A percentile compares a stretch with the other conserved stretches of the same genome.
These are phyloP conservation scores for Piloderma croceum DNA, from an alignment of 768 basidiomycete genomes.

Conservation along the genomic window DNA sequence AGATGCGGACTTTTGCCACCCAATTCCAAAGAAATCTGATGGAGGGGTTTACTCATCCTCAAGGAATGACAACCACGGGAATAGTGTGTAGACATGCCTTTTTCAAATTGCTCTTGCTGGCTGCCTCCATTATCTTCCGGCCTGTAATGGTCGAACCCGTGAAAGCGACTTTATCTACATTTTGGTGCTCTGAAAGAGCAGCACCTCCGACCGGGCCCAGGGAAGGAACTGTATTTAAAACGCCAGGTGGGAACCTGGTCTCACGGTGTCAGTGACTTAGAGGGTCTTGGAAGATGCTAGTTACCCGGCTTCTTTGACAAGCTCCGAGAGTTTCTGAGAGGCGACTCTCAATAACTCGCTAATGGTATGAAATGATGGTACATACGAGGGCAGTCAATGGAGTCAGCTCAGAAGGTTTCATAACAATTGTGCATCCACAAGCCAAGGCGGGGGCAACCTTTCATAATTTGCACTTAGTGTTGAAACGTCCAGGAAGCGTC, in stretches of 20 bases:
- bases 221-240: slow-evolving; percentile 84
- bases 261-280: slow-evolving; percentile 8
- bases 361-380: slow-evolving; percentile 7
- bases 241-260: slow-evolving; percentile 81
- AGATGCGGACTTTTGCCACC: slow-evolving; percentile 91
- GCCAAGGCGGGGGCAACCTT: slow-evolving; percentile 92
- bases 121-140: slow-evolving; percentile 85
- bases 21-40: slow-evolving; percentile 82
- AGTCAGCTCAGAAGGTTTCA: slow-evolving; percentile 90
- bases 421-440: slow-evolving; percentile 86
- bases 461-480: slow-evolving; percentile 55
- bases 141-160: slow-evolving; percentile 91
- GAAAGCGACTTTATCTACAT: slow-evolving; percentile 93
- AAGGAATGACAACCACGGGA: slow-evolving; percentile 3
- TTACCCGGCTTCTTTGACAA: slow-evolving; percentile 80
- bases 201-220: slow-evolving; percentile 79
- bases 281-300: slow-evolving; percentile 10
- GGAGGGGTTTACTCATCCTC: slow-evolving; percentile 5
- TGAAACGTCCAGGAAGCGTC: slow-evolving; percentile 6
- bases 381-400: slow-evolving; percentile 76
- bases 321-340: slow-evolving; percentile 70
- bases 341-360: slow-evolving; percentile 7
- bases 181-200: slow-evolving; percentile 73
- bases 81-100: slow-evolving; percentile 44
- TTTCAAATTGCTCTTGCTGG: slow-evolving; percentile 90